Evolutionary conservation across 2,329 filamentous ascomycete genomes (phyloP), one percentile per base, ranked within the genome.

Genomic region (Epichloe sibirici): DNA sequence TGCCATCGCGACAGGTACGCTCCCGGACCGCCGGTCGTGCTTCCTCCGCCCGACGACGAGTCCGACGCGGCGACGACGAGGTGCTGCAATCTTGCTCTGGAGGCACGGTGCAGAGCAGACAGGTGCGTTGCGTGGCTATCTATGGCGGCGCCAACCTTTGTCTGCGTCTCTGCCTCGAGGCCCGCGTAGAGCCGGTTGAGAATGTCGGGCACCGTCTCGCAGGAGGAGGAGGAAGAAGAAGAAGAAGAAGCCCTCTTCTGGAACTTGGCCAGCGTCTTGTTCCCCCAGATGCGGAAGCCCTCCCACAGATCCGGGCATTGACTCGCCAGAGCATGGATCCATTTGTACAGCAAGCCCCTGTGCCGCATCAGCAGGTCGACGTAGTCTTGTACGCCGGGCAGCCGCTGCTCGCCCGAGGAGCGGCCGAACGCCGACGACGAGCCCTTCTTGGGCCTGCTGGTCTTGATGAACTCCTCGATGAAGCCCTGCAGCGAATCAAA

Each of bases 1-100:
- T 89, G 83, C 86, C 87, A 90, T 48, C 81, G 76, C 1, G 79
- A 74, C 25, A 90, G 76, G 62, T 86, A 90, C 46, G 85, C 78
- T 1, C 87, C 87, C 0, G 87, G 86, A 0, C 85, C 86, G 25
- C 73, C 74, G 17, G 17, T 2, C 51, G 76, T 59, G 49, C 54
- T 76, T 40, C 70, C 49, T 38, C 70, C 49, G 31, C 60, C 58
- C 17, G 53, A 56, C 42, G 53, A 45, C 42, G 53, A 45, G n/a
- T 45, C 59, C 4, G 61, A 56, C 1, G 61, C 61, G 51, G 74
- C 71, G 45, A 88, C 71, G 25, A 88, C 71, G 25, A 88, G 75
- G 1, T 68, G 66, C 51, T 81, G 76, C 55, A 86, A 75, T 2
- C 79, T 77, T 0, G 66, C 61, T 1, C 65, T 66, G 0, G 84